Base-by-base conservation (phyloP, 805 yeast species). In the Blastobotrys robertii region DNA sequence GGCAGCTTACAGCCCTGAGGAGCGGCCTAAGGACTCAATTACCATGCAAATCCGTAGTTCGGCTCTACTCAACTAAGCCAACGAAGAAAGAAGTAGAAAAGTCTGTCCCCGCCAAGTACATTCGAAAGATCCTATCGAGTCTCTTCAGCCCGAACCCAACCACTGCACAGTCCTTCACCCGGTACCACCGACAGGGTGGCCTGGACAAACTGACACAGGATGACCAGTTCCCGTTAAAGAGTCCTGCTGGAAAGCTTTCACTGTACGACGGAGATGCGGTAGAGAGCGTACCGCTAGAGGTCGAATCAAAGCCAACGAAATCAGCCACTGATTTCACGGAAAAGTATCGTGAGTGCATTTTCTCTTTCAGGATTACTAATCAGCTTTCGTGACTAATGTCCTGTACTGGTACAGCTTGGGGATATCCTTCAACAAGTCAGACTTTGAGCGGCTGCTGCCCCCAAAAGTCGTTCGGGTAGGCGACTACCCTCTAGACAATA, bases 391-490 rank as follows among this genome's bases (percentile, higher is more conserved):
- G 13, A 55, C 64, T 10, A 48, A 46, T 35, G 48, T 54, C n/a
- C 52, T 62, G 29, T 60, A 57, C 47, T 62, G 65, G 64, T 56
- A 59, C 48, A 50, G 57, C 37, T 42, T 55, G 34, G 62, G 59
- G 30, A 43, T 60, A 40, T 39, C 56, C 11, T 55, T 60, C 34
- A 40, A 50, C 36, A 50, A 55, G 30, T 44, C 54, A 14, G 66
- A 62, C 41, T 58, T 62, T 39, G 51, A 51, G 37, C 55, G 66
- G n/a, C 39, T 62, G 8, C 49, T 60, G 14, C 64, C 63, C 11
- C 54, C 53, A 1, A 32, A 38, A 11, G 41, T 39, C 25, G 40
- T 48, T 38, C 48, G 57, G 6, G 32, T 49, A 3, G 51, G 49
- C 30, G 29, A 30, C 8, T 43, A 49, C 25, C 42, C 34, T 13